A percentile compares a stretch with the other conserved stretches of the same genome.
Conservation (phyloP, 2,329 filamentous ascomycete species). For the Domatiomyces globalis region DNA sequence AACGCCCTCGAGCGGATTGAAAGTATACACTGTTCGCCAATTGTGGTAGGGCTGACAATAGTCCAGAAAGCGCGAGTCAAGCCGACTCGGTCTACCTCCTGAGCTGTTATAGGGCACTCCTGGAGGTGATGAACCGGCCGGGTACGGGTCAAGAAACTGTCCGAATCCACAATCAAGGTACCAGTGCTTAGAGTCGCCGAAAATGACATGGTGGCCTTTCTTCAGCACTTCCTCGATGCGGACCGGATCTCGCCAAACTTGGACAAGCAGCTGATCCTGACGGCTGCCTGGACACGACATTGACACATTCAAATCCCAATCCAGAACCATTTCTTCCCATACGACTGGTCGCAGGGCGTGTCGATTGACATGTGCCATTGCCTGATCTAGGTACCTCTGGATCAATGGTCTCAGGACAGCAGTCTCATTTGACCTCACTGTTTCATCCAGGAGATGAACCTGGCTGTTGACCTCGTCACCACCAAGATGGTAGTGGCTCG, state of each 20-base stretch:
- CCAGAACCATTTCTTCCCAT: conserved; percentile 75
- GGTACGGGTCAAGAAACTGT: conserved; percentile 16
- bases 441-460: conserved; percentile 58
- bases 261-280: conserved; percentile 34
- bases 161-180: conserved; percentile 20
- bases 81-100: conserved; percentile 9
- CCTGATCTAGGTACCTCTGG: conserved; percentile 60
- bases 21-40: conserved; percentile 69
- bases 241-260: conserved; percentile 51
- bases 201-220: conserved; percentile 22
- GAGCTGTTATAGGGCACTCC: conserved; percentile 15
- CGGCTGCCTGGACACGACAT: conserved; percentile 29
- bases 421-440: conserved; percentile 51
- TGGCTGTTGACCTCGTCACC: conserved; percentile 77
- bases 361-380: conserved; percentile 50
- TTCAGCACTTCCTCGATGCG: conserved; percentile 19
- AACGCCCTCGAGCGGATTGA: conserved; percentile 57
- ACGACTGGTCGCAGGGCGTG: conserved; percentile 59
- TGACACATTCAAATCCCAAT: conserved; percentile 63
- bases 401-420: conserved; percentile 58
- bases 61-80: conserved; percentile 51
- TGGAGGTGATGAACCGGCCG: conserved; percentile 14
- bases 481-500: conserved; percentile 69
- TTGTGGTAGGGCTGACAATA: conserved; percentile 70
- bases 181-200: conserved; percentile 21